phyloP scores from a whole-genome alignment of 352 stramenopile genomes.

The Heterotrichella gracilis region DNA sequence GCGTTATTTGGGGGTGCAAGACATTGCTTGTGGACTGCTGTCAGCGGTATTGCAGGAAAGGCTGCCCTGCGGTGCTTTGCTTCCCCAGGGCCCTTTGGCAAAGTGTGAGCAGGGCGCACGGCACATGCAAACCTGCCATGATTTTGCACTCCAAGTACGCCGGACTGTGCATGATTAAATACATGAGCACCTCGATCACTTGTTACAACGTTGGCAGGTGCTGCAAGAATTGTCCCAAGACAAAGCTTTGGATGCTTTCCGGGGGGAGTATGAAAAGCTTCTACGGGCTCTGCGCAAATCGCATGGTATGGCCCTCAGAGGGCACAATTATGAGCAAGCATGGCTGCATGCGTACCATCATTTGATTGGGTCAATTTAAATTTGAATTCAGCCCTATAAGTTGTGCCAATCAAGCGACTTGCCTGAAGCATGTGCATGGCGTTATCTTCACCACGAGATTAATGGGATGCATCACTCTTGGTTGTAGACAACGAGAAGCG shows the following conservation, averaged over 20 bases:
- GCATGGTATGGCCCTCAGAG: constrained; percentile 21
- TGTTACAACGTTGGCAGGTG: too few species aligned
- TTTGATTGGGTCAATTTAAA: background rate
- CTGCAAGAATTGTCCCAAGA: constrained; percentile 51
- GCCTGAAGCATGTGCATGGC: too few species aligned
- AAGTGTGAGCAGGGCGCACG: background rate
- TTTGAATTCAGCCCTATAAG: background rate
- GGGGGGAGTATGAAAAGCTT: constrained; percentile 69
- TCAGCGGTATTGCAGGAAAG: background rate
- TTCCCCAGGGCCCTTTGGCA: background rate
- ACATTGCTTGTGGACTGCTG: too few species aligned
- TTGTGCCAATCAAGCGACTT: too few species aligned
- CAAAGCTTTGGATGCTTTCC: constrained; percentile 58
- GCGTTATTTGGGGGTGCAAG: too few species aligned
- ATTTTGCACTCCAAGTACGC: too few species aligned
- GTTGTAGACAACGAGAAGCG: constrained; percentile 66
- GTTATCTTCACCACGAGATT: too few species aligned
- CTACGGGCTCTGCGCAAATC: constrained; percentile 58
- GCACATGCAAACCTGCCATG: too few species aligned
- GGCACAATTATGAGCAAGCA: background rate
- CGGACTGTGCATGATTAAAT: too few species aligned
- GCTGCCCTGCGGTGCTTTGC: background rate
- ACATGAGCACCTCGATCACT: too few species aligned
- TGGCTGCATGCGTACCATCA: background rate
- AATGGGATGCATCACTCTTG: too few species aligned